A percentile compares a stretch with the other conserved stretches of the same genome.
Conservation (phyloP, 2,329 filamentous ascomycete species). For the Geoglossum cookeanum region DNA sequence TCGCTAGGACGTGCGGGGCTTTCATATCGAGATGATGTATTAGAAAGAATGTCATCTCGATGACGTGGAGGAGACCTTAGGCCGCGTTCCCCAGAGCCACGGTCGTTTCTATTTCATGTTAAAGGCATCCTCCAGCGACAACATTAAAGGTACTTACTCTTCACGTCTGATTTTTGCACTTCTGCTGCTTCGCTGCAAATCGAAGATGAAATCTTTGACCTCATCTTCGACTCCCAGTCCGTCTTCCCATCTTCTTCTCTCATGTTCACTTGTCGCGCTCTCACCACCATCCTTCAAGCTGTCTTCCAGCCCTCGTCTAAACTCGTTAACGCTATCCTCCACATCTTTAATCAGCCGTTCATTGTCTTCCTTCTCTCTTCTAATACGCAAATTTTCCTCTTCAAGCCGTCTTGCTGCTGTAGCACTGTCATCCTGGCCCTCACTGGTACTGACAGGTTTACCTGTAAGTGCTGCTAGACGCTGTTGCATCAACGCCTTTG, state of each 20-base stretch:
- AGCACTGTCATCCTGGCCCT: slow-evolving; percentile 41
- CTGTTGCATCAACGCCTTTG: slow-evolving; percentile 97
- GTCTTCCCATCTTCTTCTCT: slow-evolving; percentile 88
- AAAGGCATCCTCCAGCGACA: not conserved
- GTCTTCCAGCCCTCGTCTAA: slow-evolving; percentile 67
- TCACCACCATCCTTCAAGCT: slow-evolving; percentile 65
- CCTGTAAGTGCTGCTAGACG: slow-evolving; percentile 83
- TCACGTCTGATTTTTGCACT: slow-evolving; percentile 49
- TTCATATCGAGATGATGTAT: slow-evolving; percentile 24
- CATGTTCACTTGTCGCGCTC: slow-evolving; percentile 65
- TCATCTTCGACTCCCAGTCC: slow-evolving; percentile 91
- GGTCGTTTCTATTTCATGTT: not conserved
- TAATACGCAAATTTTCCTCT: slow-evolving; percentile 64
- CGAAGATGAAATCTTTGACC: slow-evolving; percentile 94
- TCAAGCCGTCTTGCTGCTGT: slow-evolving; percentile 73
- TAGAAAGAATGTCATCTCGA: not conserved
- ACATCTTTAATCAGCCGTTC: slow-evolving; percentile 94
- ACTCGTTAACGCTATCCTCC: slow-evolving; percentile 85
- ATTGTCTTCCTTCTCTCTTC: slow-evolving; percentile 77
- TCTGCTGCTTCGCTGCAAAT: slow-evolving; percentile 72
- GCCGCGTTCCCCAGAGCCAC: not conserved
- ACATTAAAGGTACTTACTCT: slow-evolving; percentile 25
- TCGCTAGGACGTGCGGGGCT: slow-evolving; percentile 33
- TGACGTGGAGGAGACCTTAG: slow-evolving; percentile 1
- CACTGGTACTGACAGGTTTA: slow-evolving; percentile 48